Evolutionary conservation across 768 basidiomycete species (phyloP).

Genomic region (Boletus insuetus): DNA sequence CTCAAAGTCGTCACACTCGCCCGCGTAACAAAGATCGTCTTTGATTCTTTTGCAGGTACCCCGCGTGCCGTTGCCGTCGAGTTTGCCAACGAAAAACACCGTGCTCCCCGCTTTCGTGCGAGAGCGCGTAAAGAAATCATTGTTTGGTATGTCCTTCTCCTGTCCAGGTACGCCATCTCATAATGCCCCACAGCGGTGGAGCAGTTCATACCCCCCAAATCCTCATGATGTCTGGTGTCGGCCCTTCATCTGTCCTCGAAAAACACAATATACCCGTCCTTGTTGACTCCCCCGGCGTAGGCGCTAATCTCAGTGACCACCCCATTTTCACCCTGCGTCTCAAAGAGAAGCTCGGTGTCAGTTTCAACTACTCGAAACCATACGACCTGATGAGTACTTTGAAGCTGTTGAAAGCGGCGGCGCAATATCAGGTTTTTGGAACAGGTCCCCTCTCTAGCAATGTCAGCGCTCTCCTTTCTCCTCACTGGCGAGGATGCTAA

Average conservation of each 20-base stretch:
- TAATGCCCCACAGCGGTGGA: constrained; percentile 43
- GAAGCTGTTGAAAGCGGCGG: constrained; percentile 33
- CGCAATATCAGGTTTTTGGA: constrained; percentile 43
- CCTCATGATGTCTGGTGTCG: constrained; percentile 74
- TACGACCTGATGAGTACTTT: constrained; percentile 14
- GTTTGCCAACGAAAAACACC: constrained; percentile 39
- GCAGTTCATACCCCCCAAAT: constrained; percentile 66
- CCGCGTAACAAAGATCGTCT: constrained; percentile 55
- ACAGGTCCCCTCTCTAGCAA: constrained; percentile 54
- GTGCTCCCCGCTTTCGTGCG: constrained; percentile 37
- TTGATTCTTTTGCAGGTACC: constrained; percentile 39
- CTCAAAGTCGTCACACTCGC: constrained; percentile 58
- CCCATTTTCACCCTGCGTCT: constrained; percentile 49
- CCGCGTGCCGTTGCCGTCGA: constrained; percentile 61
- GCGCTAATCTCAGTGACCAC: constrained; percentile 72
- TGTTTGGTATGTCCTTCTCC: constrained; percentile 44
- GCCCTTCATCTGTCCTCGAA: constrained; percentile 57
- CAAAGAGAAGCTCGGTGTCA: constrained; percentile 47
- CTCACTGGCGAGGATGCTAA: neutral
- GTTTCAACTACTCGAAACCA: constrained; percentile 39
- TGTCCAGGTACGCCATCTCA: neutral
- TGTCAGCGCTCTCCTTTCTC: constrained; percentile 33
- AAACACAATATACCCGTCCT: constrained; percentile 53
- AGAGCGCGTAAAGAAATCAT: constrained; percentile 59
- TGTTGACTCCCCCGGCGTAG: constrained; percentile 70